These are phyloP conservation scores for Ustilago shanxiensis DNA, from an alignment of 1,284 basidiomycete genomes.

Conservation along the genomic window DNA sequence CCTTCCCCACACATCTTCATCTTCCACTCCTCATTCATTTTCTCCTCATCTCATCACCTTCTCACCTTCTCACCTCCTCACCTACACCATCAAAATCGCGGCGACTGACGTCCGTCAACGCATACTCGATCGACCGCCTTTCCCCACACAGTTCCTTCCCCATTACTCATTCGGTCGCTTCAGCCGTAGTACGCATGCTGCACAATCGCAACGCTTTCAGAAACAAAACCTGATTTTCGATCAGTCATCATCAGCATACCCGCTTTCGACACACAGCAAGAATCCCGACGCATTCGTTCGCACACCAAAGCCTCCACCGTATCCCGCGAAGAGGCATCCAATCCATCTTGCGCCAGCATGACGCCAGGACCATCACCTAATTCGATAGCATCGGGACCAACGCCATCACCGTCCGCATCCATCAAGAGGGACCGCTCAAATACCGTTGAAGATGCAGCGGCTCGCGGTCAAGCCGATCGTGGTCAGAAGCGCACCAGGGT, in stretches of 20 bases:
- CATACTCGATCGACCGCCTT: no score
- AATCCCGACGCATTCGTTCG: neutral
- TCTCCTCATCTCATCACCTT: no score
- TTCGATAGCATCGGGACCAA: conserved; percentile 22
- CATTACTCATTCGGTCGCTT: neutral
- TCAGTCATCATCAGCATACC: neutral
- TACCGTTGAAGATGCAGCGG: conserved; percentile 22
- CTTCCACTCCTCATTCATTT: neutral
- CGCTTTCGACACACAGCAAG: neutral
- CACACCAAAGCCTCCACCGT: neutral
- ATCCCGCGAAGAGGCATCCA: no score
- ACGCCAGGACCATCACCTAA: conserved; percentile 33
- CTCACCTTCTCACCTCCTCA: neutral
- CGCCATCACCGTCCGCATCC: conserved; percentile 26
- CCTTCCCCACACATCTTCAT: neutral
- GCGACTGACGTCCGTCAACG: neutral
- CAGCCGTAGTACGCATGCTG: neutral
- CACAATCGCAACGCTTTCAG: neutral
- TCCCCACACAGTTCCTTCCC: neutral
- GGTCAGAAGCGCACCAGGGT: conserved; percentile 45
- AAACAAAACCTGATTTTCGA: neutral
- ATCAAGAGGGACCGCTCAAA: conserved; percentile 35
- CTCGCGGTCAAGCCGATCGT: conserved; percentile 19
- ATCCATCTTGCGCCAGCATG: conserved; percentile 7
- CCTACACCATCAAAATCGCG: neutral